Base-by-base conservation (phyloP, 2,329 filamentous ascomycete species). In the Falciphora oryzae region DNA sequence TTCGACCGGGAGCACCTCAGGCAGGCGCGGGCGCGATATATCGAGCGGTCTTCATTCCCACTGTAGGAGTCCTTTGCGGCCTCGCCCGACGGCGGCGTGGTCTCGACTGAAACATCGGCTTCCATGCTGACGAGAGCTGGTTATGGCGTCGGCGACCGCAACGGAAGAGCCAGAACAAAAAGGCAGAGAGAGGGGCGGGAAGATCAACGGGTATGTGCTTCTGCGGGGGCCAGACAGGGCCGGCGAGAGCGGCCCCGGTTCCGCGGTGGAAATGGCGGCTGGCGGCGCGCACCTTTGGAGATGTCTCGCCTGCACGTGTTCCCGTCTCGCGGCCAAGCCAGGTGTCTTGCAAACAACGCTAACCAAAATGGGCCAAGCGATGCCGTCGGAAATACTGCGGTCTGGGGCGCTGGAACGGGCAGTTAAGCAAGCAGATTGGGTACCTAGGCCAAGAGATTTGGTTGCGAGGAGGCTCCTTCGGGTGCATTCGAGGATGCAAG, bases 1-100 rank as follows among this genome's bases (percentile, higher is more conserved):
- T 70, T 70, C 28, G 69, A 70, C 32, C 50, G 53, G 65, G 65
- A 72, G 70, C 74, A 76, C 69, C 69, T 72, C 66, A 66, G 69
- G 69, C 61, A 73, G 66, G 66, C 74, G 65, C 74, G 64, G 63
- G 73, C 62, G 60, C 31, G 60, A 53, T 50, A 62, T 50, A 29
- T 62, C 60, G 31, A 53, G 28, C 35, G 31, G 35, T 44, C 32
- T 28, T 44, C 59, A 28, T 61, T 28, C 7, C 22, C 32, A 18
- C 27, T 50, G 22, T 28, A 25, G 8, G 32, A 35, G n/a, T 28
- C n/a, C 14, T 27, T 44, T 27, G 59, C 4, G n/a, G 60, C 38
- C 32, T 62, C 38, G 60, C 18, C 44, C 44, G 44, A 53, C 22
- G 44, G 44, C 44, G 44, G 44, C 44, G 22, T 53, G 44, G 18